Base-by-base conservation (phyloP, 108 stramenopile species). In the Fistulifera solaris region DNA sequence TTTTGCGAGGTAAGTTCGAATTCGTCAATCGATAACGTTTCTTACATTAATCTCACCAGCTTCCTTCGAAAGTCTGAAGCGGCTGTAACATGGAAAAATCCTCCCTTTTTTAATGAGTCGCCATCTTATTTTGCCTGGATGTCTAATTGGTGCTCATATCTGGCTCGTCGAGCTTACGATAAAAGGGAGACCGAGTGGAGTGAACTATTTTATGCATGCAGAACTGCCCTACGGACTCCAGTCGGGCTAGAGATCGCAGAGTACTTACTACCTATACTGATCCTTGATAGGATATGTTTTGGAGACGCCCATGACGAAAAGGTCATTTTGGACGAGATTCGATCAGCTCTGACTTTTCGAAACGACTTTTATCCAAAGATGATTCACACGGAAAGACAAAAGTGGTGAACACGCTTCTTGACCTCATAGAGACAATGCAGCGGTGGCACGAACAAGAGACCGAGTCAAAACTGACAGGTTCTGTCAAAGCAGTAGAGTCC, bases 261-360 rank as follows among this genome's bases (percentile, higher is more conserved):
- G 61, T 88, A 88, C 48, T 56, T 94, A 11, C 60, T 94, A 1
- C 93, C 93, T 24, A 49, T 91, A 3, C 66, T 94, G 6, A 66
- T 94, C 10, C 70, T 89, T 12, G 93, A 94, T 58, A 63, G 67
- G 10, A 43, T 89, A 24, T 89, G 85, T 56, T 91, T 83, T n/a
- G 93, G 89, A 16, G 58, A 65, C 17, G 48, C 58, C 15, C 26
- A 62, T n/a, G 93, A 89, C 50, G 59, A 69, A 27, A 52, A 62
- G 41, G 43, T 58, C 11, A 63, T 91, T 35, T 41, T 72, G 15
- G 64, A 65, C 11, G 93, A 94, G 64, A 42, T 91, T n/a, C 28
- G 58, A 8, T 56, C 68, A 22, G 79, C 70, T 13, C 56, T 89
- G 8, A 51, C 62, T 23, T 58, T 76, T 46, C 64, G 71, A 12